These are phyloP conservation scores for Colletotrichum noveboracense DNA, from an alignment of 2,329 filamentous ascomycete genomes.

Conservation along the genomic window DNA sequence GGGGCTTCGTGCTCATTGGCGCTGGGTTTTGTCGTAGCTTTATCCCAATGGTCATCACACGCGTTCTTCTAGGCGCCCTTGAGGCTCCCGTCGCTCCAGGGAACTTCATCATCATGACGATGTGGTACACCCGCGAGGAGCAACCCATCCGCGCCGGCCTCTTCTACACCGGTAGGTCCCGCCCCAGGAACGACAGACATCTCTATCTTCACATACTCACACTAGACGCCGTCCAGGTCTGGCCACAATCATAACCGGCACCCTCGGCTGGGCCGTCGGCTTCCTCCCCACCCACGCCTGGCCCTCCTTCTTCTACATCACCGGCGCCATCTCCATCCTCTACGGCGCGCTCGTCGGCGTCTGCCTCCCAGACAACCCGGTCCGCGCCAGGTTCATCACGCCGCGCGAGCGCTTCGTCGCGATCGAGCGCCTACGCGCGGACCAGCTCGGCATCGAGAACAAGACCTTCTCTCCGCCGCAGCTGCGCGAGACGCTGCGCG, in stretches of 20 bases:
- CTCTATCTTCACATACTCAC: too few species aligned
- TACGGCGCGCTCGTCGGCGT: constrained; percentile 62
- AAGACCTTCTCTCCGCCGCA: constrained; percentile 40
- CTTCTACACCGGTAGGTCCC: background rate
- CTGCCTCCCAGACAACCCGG: constrained; percentile 57
- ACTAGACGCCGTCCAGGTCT: background rate
- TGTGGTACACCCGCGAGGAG: background rate
- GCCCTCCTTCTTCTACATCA: constrained; percentile 27
- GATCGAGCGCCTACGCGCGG: constrained; percentile 51
- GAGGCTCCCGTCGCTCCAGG: background rate
- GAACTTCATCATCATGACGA: background rate
- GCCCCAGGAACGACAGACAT: too few species aligned
- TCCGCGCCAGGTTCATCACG: constrained; percentile 53
- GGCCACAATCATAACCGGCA: constrained; percentile 24
- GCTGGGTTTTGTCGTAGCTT: background rate
- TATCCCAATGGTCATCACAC: background rate
- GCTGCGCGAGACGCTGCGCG: background rate
- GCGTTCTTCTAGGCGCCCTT: background rate
- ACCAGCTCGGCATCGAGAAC: constrained; percentile 60
- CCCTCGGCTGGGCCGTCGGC: constrained; percentile 23
- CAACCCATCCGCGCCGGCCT: background rate
- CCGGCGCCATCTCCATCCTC: constrained; percentile 30
- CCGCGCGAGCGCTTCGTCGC: constrained; percentile 50
- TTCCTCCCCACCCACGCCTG: background rate
- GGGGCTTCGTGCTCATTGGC: background rate